A percentile compares a stretch with the other conserved stretches of the same genome.
Evolutionary conservation across 2,329 filamentous ascomycete species (phyloP).

Genomic region (Diaporthe sp.): DNA sequence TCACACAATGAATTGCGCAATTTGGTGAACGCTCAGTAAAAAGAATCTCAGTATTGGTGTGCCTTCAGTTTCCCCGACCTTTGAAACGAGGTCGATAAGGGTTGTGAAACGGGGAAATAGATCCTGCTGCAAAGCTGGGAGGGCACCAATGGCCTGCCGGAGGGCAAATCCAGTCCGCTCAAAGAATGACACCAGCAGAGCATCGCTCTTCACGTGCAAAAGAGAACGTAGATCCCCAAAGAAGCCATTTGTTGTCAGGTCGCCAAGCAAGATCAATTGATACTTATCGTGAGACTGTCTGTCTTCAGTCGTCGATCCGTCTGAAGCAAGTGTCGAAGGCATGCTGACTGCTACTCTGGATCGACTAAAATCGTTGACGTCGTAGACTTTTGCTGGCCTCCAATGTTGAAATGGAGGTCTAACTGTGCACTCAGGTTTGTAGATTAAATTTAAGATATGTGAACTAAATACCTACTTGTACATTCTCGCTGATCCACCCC

Average conservation of each 20-base stretch:
- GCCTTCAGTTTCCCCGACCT: background rate
- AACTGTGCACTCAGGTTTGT: background rate
- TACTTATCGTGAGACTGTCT: background rate
- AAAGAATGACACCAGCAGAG: conserved; percentile 20
- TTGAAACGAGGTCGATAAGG: conserved; percentile 4
- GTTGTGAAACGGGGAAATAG: conserved; percentile 16
- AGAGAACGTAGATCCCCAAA: background rate
- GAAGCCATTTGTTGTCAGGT: background rate
- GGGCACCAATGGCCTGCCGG: background rate
- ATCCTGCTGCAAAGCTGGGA: background rate
- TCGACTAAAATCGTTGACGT: conserved; percentile 18
- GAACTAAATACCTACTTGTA: conserved; percentile 6
- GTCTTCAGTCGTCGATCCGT: background rate
- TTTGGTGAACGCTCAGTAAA: background rate
- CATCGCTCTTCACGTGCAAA: conserved; percentile 4
- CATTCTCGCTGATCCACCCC: background rate
- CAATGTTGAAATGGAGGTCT: background rate
- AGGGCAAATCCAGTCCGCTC: conserved; percentile 13
- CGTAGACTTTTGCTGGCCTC: background rate
- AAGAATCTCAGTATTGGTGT: conserved; percentile 2
- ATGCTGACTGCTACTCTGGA: background rate
- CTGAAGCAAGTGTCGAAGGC: background rate
- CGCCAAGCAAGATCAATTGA: conserved; percentile 16
- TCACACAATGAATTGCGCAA: conserved; percentile 18
- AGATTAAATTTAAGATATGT: background rate